Evolutionary conservation across 1,139 yeast species (phyloP).

Genomic region (Pneumocystis carinii): DNA sequence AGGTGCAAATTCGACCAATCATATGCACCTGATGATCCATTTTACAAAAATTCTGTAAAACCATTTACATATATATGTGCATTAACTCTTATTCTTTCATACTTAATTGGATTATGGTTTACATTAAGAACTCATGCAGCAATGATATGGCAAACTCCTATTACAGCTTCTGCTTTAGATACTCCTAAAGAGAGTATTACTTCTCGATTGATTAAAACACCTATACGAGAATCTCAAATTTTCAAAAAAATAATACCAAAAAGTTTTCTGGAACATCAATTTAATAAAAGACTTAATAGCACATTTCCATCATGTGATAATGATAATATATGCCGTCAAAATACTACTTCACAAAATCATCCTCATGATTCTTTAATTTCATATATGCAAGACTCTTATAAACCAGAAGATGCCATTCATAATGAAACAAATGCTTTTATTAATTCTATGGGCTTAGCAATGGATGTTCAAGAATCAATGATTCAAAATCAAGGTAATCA

Average conservation of each 20-base stretch:
- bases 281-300: not conserved
- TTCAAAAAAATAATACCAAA: not conserved
- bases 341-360: not conserved
- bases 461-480: not conserved
- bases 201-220: not conserved
- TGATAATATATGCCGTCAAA: not conserved
- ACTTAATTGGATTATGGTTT: constrained; percentile 80
- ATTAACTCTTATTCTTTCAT: constrained; percentile 62
- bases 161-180: not conserved
- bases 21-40: constrained; percentile 40
- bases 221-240: constrained; percentile 1
- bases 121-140: constrained; percentile 94
- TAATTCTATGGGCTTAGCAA: not conserved
- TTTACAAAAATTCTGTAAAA: constrained; percentile 50
- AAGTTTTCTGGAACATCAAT: not conserved
- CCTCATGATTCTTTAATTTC: not conserved
- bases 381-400: not conserved
- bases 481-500: not conserved
- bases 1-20: constrained; percentile 73
- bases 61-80: constrained; percentile 81
- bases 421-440: not conserved
- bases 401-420: not conserved
- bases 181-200: not conserved
- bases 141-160: constrained; percentile 62
- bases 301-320: not conserved